Evolutionary conservation across 2,329 filamentous ascomycete species (phyloP).

Genomic region (Aspergillus ibericus): DNA sequence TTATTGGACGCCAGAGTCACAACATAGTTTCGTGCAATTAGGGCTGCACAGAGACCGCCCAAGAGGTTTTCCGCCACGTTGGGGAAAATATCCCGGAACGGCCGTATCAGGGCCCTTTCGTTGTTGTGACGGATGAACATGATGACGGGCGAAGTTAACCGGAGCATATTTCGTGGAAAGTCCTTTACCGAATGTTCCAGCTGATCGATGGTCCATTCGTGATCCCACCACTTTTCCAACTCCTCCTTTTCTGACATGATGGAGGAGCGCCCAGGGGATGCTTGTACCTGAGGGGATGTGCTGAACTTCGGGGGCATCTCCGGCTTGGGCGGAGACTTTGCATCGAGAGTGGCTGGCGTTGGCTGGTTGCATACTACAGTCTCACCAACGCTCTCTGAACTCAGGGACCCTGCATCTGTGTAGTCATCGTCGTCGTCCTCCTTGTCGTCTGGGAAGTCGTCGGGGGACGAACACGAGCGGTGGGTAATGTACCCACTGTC

Average conservation of each 20-base stretch:
- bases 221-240: slow-evolving; percentile 36
- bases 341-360: slow-evolving; percentile 18
- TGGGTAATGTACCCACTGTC: slow-evolving; percentile 38
- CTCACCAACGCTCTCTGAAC: slow-evolving; percentile 28
- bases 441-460: slow-evolving; percentile 25
- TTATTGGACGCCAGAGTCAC: slow-evolving; percentile 30
- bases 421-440: slow-evolving; percentile 32
- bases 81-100: slow-evolving; percentile 40
- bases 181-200: slow-evolving; percentile 39
- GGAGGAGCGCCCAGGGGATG: slow-evolving; percentile 22
- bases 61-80: slow-evolving; percentile 34
- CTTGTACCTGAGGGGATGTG: slow-evolving; percentile 14
- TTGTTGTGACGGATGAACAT: slow-evolving; percentile 40
- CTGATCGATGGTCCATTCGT: slow-evolving; percentile 43
- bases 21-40: slow-evolving; percentile 41
- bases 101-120: slow-evolving; percentile 35
- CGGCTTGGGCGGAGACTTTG: slow-evolving; percentile 20
- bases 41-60: slow-evolving; percentile 38
- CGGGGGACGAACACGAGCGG: slow-evolving; percentile 27
- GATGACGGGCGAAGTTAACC: slow-evolving; percentile 41
- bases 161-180: slow-evolving; percentile 36
- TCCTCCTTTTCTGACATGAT: slow-evolving; percentile 29
- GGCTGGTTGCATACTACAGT: slow-evolving; percentile 27
- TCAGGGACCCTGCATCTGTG: slow-evolving; percentile 28
- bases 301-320: slow-evolving; percentile 19